phyloP scores from a whole-genome alignment of 2,329 filamentous ascomycete species.

The Magnaporthiopsis incrustans region DNA sequence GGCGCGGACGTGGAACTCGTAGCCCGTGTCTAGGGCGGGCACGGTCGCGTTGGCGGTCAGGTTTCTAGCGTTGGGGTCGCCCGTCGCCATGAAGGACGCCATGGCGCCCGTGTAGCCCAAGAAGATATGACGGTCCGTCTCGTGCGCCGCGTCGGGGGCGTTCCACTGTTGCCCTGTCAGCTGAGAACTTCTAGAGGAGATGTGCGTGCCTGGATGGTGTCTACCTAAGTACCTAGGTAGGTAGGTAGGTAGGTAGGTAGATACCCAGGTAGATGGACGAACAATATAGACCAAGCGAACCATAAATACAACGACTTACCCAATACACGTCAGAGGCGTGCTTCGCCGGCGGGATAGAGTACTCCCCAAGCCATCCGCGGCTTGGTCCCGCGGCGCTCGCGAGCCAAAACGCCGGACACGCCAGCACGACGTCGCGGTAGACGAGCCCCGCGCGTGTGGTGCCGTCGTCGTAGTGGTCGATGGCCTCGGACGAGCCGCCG shows the following conservation, averaged over 20 bases:
- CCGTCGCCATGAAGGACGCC: conserved; percentile 51
- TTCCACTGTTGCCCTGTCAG: conserved; percentile 40
- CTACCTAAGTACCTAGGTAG: no score
- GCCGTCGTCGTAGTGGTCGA: conserved; percentile 38
- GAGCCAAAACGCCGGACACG: conserved; percentile 53
- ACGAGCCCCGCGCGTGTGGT: conserved; percentile 46
- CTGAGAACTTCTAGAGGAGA: not conserved
- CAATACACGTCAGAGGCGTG: conserved; percentile 51
- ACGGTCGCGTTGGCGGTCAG: conserved; percentile 36
- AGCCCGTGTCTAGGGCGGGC: conserved; percentile 30
- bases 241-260: no score
- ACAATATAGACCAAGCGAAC: no score
- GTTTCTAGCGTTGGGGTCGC: conserved; percentile 50
- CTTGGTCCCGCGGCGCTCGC: conserved; percentile 30
- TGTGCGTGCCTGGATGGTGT: not conserved
- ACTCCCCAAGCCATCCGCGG: conserved; percentile 48
- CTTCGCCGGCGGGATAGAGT: conserved; percentile 49
- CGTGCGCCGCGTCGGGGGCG: conserved; percentile 41
- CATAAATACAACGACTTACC: conserved; percentile 26
- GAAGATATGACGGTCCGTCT: conserved; percentile 44
- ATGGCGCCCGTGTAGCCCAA: conserved; percentile 49
- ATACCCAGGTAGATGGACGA: no score
- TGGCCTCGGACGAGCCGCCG: conserved; percentile 36
- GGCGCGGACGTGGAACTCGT: conserved; percentile 43
- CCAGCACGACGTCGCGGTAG: conserved; percentile 49